Base-by-base conservation (phyloP, 1,284 basidiomycete species). In the Bothia castanella region DNA sequence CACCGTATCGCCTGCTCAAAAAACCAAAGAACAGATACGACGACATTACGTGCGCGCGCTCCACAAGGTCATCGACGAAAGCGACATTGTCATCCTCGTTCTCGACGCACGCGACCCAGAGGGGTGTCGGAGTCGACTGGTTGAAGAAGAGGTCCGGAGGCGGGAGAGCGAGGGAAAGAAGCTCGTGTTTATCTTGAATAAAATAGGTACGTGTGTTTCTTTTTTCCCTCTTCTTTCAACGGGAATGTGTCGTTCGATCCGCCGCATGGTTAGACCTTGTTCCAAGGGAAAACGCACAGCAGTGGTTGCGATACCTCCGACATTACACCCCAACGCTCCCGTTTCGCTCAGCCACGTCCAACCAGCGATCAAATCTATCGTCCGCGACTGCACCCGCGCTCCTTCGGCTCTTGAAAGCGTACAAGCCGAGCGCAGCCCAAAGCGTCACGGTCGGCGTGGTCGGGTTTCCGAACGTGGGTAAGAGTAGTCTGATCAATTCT, bases 381-480 rank as follows among this genome's bases (percentile, higher is more conserved):
- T 87, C 83, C 1, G 73, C 80, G 0, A 89, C 89, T 0, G 89
- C 92, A 0, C 89, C 91, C 0, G 81, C 86, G 0, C 76, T 99
- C 2, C 74, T 98, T 20, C 87, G 89, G 48, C 78, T 99, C 3
- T 78, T 98, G 47, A 99, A 99, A 66, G 91, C 92, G 16, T 97
- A 94, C 70, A 91, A 87, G 54, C 86, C 87, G 4, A 83, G 78
- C 20, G 37, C 85, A 2, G 74, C 80, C 36, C 70, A 82, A 48
- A 88, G 85, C 50, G 77, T 95, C 41, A 96, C 93, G 0, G 85
- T 98, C 47, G 96, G 96, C 16, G 88, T 98, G 20, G 92, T 98
- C 29, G 96, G 96, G 2, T 96, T 95, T 64, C 96, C 96, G 4
- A 99, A 99, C 70, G 96, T 98, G 48, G 96, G 96, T 11, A 99